Percentiles rank a stretch among this genome's conserved stretches.
phyloP scores from a whole-genome alignment of 164 flowering plant genomes.

The Macadamia integrifolia region DNA sequence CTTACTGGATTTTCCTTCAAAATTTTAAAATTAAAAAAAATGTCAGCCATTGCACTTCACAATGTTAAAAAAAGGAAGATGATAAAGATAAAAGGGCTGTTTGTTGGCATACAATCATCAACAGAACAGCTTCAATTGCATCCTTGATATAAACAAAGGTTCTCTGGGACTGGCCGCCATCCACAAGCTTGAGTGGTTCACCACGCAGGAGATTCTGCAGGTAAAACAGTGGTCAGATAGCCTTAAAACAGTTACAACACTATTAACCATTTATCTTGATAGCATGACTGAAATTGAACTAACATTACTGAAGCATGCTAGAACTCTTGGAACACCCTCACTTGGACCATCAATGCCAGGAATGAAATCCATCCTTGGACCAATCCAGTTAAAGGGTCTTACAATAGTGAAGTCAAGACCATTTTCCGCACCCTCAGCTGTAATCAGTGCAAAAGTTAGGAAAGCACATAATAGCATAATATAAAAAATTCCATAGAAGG shows the following conservation, averaged over 20 bases:
- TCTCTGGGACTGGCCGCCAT: slow-evolving; percentile 66
- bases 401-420: slow-evolving; percentile 73
- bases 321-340: slow-evolving; percentile 86
- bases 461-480: neutral
- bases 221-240: neutral
- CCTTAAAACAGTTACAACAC: neutral
- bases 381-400: slow-evolving; percentile 91
- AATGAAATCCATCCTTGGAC: slow-evolving; percentile 87
- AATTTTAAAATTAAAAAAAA: neutral
- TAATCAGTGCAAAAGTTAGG: neutral
- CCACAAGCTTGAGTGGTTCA: slow-evolving; percentile 68
- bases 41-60: neutral
- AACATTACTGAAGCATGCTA: slow-evolving; percentile 90
- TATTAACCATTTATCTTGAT: neutral
- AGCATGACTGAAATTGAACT: slow-evolving; percentile 13
- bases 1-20: slow-evolving; percentile 80
- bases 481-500: neutral
- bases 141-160: slow-evolving; percentile 63
- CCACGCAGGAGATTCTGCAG: slow-evolving; percentile 47
- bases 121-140: slow-evolving; percentile 64
- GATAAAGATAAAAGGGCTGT: neutral
- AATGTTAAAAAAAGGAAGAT: neutral
- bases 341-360: slow-evolving; percentile 93
- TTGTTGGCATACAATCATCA: slow-evolving; percentile 51
- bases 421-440: slow-evolving; percentile 84